Evolutionary conservation across 1,139 yeast species (phyloP), one percentile per base, ranked within the genome.

Genomic region (Yamadazyma songkhlaensis): DNA sequence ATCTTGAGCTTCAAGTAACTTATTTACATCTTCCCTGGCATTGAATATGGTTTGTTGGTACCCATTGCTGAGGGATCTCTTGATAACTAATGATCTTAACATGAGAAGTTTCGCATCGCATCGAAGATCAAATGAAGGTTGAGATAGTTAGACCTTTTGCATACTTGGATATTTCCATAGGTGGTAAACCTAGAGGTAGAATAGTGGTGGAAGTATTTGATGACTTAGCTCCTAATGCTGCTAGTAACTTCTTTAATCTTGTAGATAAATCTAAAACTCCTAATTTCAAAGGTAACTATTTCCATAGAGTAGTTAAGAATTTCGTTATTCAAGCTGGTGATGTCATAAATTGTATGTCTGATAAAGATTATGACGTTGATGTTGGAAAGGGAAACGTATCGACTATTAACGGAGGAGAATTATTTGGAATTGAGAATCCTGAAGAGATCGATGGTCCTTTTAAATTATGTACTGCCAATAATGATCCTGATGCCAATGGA

Each of bases 241-340:
- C 70, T 2, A 61, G 65, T 29, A 81, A 81, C 59, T 83, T 83
- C 49, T 49, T 67, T 3, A 55, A 58, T 17, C 53, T 81, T 13
- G 73, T 81, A 46, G 50, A 53, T 29, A 37, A 38, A 8, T 67
- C 71, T 6, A 43, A 44, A 9, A 47, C 39, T 2, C 44, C 51
- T 9, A 43, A 54, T 9, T 79, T 70, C 47, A 63, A 70, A 43
- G 59, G 67, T 23, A 76, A 74, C 31, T 62, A 59, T 21, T 80
- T 88, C 57, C 88, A 84, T 50, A 66, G 92, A 39, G 79, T 85
- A 1, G 72, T 87, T 31, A 84, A 81, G 46, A 88, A 84, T 55
- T 88, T 85, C 51, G 75, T 86, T 60, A 63, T 87, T n/a, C 95
- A 86, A 54, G 84, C 83, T 4, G 96, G 95, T 27, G 92, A 84